Evolutionary conservation across 768 basidiomycete genomes (phyloP).

Genomic region (button mushroom (Agaricus bisporus)): DNA sequence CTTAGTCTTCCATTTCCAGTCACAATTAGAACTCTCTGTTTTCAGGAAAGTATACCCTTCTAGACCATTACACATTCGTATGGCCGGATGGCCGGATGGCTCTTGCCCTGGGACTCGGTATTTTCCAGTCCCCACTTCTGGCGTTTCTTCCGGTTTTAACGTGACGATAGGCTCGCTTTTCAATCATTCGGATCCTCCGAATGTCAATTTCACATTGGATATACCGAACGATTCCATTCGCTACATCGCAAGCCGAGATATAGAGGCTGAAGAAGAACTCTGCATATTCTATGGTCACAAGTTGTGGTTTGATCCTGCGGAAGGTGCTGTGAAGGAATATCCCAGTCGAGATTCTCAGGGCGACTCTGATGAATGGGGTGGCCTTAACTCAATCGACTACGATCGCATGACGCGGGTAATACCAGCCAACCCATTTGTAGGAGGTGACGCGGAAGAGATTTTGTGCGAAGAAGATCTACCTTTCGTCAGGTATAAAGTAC

Average conservation of each 20-base stretch:
- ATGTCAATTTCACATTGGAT: constrained; percentile 62
- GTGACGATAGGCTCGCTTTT: constrained; percentile 62
- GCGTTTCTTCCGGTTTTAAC: neutral
- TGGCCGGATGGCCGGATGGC: constrained; percentile 76
- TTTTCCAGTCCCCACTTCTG: neutral
- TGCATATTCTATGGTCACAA: constrained; percentile 73
- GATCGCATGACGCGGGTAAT: constrained; percentile 12
- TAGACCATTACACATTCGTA: constrained; percentile 73
- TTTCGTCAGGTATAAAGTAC: constrained; percentile 54
- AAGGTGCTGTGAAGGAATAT: neutral
- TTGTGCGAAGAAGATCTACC: constrained; percentile 58
- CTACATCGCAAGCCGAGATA: constrained; percentile 48
- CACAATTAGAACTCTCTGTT: neutral
- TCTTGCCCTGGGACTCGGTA: constrained; percentile 73
- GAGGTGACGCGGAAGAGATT: constrained; percentile 38
- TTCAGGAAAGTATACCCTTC: constrained; percentile 44
- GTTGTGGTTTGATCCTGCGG: constrained; percentile 53
- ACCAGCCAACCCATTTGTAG: constrained; percentile 21
- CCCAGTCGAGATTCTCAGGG: constrained; percentile 7
- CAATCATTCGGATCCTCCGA: constrained; percentile 68
- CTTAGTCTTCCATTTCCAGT: neutral
- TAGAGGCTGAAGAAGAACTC: constrained; percentile 63
- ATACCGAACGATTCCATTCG: constrained; percentile 48
- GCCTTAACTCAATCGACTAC: constrained; percentile 24
- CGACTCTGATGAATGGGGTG: constrained; percentile 36